Base-by-base conservation (phyloP, 179 eudicot genomes). In the Spergularia azorica region DNA sequence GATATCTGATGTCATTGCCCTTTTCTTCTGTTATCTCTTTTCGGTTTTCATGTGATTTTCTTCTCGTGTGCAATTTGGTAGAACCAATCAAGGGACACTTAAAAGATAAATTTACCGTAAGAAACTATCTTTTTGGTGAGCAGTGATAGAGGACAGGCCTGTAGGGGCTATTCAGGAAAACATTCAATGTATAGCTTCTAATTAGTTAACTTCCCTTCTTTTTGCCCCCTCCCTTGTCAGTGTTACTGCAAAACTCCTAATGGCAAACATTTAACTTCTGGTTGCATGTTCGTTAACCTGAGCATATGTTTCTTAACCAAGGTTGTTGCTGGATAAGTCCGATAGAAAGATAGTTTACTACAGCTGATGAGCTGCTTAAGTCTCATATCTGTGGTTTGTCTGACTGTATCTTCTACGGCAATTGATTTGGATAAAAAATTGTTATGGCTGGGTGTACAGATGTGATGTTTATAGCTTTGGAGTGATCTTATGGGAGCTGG, bases 401-500 rank as follows among this genome's bases (percentile, higher is more conserved):
- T 76, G 17, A 55, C 5, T 18, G 55, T 54, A 1, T 52, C 62
- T 67, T 9, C 52, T n/a, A 50, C 12, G 67, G 17, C 39, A 54
- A 46, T 15, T 57, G 48, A 54, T 21, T 16, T 70, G 26, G 17
- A 64, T 57, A 32, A 60, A 16, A n/a, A 12, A 26, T 50, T 70
- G 56, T 75, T 51, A 9, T 75, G 54, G 63, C 75, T 82, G 78
- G 57, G 59, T 83, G 72, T 68, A 61, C 92, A 96, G 99, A 88
- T 96, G 99, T 79, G 98, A 96, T 82, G 92, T 96, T 66, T 96
- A 94, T 85, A 96, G 98, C 84, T 96, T 96, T 87, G 99, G 99
- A 26, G 87, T 94, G 52, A 96, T 96, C 61, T 80, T 96, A 73
- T 95, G 98, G 99, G 99, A 95, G 86, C 91, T 95, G 76, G 94